phyloP scores from a whole-genome alignment of 2,329 filamentous ascomycete species.

The Rasamsonia emersonii region DNA sequence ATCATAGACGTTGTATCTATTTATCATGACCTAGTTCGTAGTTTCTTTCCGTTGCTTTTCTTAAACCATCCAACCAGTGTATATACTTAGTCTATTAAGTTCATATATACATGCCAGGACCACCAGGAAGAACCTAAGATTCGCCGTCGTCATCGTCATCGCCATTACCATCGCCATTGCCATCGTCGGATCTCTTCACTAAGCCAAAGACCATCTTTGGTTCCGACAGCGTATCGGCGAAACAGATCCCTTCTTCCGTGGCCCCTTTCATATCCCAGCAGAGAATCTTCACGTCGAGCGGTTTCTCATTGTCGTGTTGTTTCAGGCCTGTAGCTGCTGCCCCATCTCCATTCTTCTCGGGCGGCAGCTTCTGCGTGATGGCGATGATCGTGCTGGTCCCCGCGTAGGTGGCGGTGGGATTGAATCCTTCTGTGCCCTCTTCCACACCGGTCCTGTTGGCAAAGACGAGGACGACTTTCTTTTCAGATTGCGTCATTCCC shows the following conservation, averaged over 20 bases:
- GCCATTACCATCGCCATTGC: not conserved
- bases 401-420: conserved; percentile 37
- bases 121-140: too few species aligned
- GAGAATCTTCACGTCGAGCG: conserved; percentile 30
- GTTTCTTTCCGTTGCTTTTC: too few species aligned
- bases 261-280: conserved; percentile 40
- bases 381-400: conserved; percentile 40
- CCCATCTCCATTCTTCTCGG: conserved; percentile 12
- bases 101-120: too few species aligned
- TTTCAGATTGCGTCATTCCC: conserved; percentile 8
- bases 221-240: conserved; percentile 37
- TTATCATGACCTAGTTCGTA: too few species aligned
- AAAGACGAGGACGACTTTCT: conserved; percentile 37
- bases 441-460: conserved; percentile 40
- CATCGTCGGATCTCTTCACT: not conserved
- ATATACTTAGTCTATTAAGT: too few species aligned
- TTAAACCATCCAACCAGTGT: too few species aligned
- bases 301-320: too few species aligned
- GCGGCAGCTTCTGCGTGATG: conserved; percentile 21
- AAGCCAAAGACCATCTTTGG: conserved; percentile 31
- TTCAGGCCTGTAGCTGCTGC: not conserved
- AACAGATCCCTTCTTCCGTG: conserved; percentile 36
- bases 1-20: too few species aligned
- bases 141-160: too few species aligned
- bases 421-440: conserved; percentile 23